Conservation (phyloP, 2,329 filamentous ascomycete species). For the Lasiodiplodia gonubiensis region DNA sequence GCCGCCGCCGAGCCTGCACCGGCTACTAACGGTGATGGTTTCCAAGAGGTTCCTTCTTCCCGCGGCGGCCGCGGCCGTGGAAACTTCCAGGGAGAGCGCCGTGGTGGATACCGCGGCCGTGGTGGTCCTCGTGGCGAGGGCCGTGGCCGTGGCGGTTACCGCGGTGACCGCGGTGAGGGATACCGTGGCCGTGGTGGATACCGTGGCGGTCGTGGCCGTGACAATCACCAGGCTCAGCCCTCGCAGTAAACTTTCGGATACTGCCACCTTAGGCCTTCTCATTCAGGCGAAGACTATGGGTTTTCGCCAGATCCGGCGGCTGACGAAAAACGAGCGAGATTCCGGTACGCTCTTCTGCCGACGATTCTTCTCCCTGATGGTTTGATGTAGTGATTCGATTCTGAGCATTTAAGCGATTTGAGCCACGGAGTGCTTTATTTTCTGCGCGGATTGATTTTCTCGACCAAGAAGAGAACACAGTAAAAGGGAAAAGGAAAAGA, state of each 20-base stretch:
- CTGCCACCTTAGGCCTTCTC: neutral
- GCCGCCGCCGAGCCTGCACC: constrained; percentile 32
- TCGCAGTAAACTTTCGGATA: constrained; percentile 7
- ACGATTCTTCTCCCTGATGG: constrained; percentile 8
- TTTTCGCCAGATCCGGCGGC: neutral
- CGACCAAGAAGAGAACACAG: constrained; percentile 1
- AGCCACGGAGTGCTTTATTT: constrained; percentile 13
- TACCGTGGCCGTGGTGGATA: constrained; percentile 52
- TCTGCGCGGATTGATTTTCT: constrained; percentile 17
- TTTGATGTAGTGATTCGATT: constrained; percentile 28
- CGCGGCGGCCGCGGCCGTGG: constrained; percentile 57
- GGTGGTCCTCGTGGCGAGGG: constrained; percentile 52
- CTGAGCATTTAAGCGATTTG: constrained; percentile 29
- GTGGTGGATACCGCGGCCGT: constrained; percentile 60
- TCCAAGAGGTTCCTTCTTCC: constrained; percentile 67
- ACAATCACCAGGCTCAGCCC: constrained; percentile 24
- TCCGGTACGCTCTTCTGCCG: neutral
- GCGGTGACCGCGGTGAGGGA: constrained; percentile 49
- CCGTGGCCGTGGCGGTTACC: constrained; percentile 44
- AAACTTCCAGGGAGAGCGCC: constrained; percentile 50
- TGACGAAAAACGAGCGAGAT: constrained; percentile 1
- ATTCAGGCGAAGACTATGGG: neutral
- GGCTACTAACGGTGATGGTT: constrained; percentile 63
- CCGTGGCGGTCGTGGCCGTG: constrained; percentile 50
- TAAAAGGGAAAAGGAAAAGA: neutral